Evolutionary conservation across 805 yeast genomes (phyloP).

Genomic region (Nakazawaea ernobii): DNA sequence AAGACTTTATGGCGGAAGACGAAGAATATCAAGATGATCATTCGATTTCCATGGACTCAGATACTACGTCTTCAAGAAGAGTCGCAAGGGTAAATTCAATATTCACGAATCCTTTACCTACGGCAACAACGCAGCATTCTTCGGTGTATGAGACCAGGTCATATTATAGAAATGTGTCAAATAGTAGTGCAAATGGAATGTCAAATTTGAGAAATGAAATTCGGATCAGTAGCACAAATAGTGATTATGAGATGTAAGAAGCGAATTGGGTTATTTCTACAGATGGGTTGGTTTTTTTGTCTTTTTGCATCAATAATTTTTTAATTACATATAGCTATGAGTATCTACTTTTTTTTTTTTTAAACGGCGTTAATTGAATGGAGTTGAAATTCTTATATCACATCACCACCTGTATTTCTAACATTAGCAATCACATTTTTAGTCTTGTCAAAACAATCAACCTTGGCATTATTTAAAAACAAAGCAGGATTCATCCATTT

Average conservation of each 20-base stretch:
- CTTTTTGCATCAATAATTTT: no score
- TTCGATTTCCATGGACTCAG: conserved; percentile 20
- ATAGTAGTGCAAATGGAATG: background rate
- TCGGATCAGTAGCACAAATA: conserved; percentile 6
- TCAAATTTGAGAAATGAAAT: conserved; percentile 6
- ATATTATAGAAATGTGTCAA: conserved; percentile 1
- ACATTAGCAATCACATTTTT: conserved; percentile 11
- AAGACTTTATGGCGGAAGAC: conserved; percentile 30
- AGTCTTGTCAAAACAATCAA: conserved; percentile 49
- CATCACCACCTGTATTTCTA: conserved; percentile 9
- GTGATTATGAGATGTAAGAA: background rate
- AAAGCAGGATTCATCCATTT: conserved; percentile 93
- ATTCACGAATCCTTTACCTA: background rate
- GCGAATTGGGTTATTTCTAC: no score
- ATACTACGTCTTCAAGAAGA: background rate
- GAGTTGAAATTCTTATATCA: background rate
- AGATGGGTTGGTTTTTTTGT: no score
- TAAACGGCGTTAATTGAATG: background rate
- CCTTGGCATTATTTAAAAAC: conserved; percentile 73
- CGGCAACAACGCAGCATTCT: background rate
- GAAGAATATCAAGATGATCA: conserved; percentile 30
- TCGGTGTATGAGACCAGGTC: background rate
- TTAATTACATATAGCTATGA: background rate
- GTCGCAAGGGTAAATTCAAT: background rate
- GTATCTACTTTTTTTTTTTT: background rate